Evolutionary conservation across 148 eudicot species (phyloP).

Genomic region (Camellia lanceoleosa): DNA sequence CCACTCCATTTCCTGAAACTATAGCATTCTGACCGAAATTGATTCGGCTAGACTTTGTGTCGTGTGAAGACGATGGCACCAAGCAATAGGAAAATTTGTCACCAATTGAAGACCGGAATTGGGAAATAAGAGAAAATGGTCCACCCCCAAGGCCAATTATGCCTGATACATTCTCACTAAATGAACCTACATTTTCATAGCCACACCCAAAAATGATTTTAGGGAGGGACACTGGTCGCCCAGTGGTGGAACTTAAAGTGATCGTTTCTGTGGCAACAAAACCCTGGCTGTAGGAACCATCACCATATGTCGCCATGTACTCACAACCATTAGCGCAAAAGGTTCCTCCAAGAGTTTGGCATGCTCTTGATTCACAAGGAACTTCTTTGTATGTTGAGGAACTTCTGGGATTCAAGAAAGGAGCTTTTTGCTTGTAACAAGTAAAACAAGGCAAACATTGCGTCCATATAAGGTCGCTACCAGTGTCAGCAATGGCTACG

Average conservation of each 20-base stretch:
- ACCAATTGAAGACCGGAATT: constrained; percentile 27
- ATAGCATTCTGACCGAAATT: constrained; percentile 28
- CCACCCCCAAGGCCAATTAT: constrained; percentile 48
- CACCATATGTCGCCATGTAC: constrained; percentile 13
- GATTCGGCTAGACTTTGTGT: constrained; percentile 22
- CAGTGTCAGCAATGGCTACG: constrained; percentile 39
- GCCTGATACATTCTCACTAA: constrained; percentile 32
- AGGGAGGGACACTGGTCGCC: neutral
- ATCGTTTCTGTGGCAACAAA: constrained; percentile 30
- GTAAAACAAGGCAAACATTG: constrained; percentile 43
- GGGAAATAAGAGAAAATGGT: constrained; percentile 30
- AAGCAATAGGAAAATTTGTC: constrained; percentile 54
- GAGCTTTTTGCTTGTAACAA: constrained; percentile 35
- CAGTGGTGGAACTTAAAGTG: constrained; percentile 18
- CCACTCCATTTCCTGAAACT: constrained; percentile 27
- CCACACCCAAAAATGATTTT: constrained; percentile 43
- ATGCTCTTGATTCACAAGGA: constrained; percentile 26
- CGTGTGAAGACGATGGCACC: constrained; percentile 13
- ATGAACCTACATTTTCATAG: constrained; percentile 32
- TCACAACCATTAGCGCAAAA: constrained; percentile 13
- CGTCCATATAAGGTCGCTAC: constrained; percentile 43
- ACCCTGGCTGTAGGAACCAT: constrained; percentile 28
- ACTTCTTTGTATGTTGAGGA: constrained; percentile 34
- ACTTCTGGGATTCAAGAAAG: constrained; percentile 34
- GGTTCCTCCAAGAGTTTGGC: constrained; percentile 18